Evolutionary conservation across 2,329 filamentous ascomycete genomes (phyloP), one percentile per base, ranked within the genome.

Genomic region (Nemania sp.): DNA sequence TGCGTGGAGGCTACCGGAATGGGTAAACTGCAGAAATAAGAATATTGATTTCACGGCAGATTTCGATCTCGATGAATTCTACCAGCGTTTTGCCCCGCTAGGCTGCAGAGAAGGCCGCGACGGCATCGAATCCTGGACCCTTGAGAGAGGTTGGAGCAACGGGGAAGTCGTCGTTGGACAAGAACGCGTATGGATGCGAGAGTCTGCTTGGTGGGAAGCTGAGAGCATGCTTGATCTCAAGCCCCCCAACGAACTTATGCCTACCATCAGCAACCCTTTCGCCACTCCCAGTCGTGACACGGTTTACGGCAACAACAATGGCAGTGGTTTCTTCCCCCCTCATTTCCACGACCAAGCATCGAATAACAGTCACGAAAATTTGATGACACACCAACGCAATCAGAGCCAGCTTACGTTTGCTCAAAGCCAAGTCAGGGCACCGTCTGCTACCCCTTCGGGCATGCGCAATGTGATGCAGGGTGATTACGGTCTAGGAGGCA

Each of bases 101-200:
- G 96, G 96, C 15, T 99, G 96, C 79, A 89, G 91, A 73, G 93
- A 97, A 71, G 96, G 96, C 64, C 90, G 89, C 70, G 96, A 99
- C 70, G 96, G 95, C 55, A 94, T 98, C 61, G 93, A 98, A 77
- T 97, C 88, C 75, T 99, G 95, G 93, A 87, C 97, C 66, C 86
- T 98, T 57, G 94, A 98, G 80, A 90, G 96, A 66, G 96, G 96
- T 1, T 99, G 96, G 96, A 98, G 93, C 82, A 99, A 99, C 74
- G 96, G 96, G 45, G 96, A 98, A 81, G 94, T 98, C 1, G 89
- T 97, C 5, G 85, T 98, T 35, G 96, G 96, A 63, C 90, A 90
- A 66, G 94, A 98, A 79, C 92, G 96, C 35, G 90, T 99, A 49
- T 99, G 96, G 96, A 94, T 98, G 84, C 89, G 95, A 57, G 96